Conservation (phyloP, 345 rosid species). For the Ceriops zippeliana region DNA sequence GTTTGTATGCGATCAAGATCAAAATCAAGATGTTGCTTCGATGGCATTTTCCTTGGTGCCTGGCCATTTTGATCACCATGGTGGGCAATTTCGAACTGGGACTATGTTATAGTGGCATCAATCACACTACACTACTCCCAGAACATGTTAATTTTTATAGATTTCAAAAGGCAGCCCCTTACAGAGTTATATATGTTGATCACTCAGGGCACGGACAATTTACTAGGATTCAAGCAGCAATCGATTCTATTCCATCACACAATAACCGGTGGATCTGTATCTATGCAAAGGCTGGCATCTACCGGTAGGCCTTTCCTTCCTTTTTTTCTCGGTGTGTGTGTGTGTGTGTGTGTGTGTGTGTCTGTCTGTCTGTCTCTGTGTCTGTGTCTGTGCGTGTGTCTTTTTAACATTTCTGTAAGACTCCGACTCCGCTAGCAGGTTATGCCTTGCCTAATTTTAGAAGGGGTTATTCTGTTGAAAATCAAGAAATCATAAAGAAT, state of each 20-base stretch:
- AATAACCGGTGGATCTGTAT: slow-evolving; percentile 54
- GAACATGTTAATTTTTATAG: not conserved
- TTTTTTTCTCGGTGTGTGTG: not conserved
- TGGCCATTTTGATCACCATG: too few species aligned
- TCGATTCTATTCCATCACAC: slow-evolving; percentile 45
- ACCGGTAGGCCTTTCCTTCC: slow-evolving; percentile 30
- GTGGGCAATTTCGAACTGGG: not conserved
- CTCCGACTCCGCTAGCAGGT: too few species aligned
- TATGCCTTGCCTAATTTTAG: too few species aligned
- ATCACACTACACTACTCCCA: not conserved
- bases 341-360: too few species aligned
- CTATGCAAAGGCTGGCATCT: slow-evolving; percentile 43
- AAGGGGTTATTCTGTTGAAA: not conserved
- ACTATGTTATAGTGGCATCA: not conserved
- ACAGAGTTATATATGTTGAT: slow-evolving; percentile 35
- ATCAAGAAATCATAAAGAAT: not conserved
- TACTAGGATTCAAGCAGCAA: slow-evolving; percentile 54
- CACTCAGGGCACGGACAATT: slow-evolving; percentile 48
- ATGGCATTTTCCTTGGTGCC: too few species aligned
- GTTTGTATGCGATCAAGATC: too few species aligned
- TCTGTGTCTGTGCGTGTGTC: too few species aligned
- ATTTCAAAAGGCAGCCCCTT: not conserved
- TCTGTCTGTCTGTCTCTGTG: too few species aligned
- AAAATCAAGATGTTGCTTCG: too few species aligned
- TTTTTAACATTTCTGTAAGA: too few species aligned